Evolutionary conservation across 371 early-diverging fungal species (phyloP).

Genomic region (Encephalitozoon romaleae): DNA sequence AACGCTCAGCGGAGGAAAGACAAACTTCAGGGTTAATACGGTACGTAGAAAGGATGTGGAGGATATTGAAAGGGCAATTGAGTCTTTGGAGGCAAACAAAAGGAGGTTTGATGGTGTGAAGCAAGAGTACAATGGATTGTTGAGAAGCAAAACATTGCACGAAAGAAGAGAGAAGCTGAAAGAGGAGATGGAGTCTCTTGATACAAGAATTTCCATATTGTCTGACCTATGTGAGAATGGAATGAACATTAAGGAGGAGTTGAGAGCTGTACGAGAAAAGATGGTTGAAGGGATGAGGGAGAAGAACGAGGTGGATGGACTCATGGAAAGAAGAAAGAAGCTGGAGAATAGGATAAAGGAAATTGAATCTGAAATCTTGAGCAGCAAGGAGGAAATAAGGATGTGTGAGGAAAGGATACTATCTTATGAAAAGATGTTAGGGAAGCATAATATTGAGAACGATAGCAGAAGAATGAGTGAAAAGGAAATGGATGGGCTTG

Average conservation of each 20-base stretch:
- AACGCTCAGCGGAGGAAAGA: slow-evolving; percentile 84
- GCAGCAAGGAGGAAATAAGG: slow-evolving; percentile 39
- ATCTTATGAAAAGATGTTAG: slow-evolving; percentile 22
- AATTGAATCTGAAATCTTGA: slow-evolving; percentile 19
- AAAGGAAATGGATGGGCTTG: slow-evolving; percentile 41
- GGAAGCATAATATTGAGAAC: slow-evolving; percentile 53
- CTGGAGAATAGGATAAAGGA: slow-evolving; percentile 61
- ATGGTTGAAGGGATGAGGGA: slow-evolving; percentile 21
- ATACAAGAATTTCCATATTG: slow-evolving; percentile 60
- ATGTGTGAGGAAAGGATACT: slow-evolving; percentile 44
- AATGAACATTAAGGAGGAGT: slow-evolving; percentile 11
- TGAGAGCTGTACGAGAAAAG: slow-evolving; percentile 3
- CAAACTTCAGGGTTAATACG: slow-evolving; percentile 20
- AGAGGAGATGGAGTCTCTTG: slow-evolving; percentile 12
- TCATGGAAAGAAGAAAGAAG: slow-evolving; percentile 63
- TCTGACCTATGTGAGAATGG: slow-evolving; percentile 8
- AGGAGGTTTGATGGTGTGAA: neutral
- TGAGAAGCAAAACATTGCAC: neutral
- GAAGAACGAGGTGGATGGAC: slow-evolving; percentile 60
- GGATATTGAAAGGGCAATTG: neutral
- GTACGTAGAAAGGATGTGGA: slow-evolving; percentile 43
- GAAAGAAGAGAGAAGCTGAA: slow-evolving; percentile 35
- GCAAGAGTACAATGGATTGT: neutral
- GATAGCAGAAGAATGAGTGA: slow-evolving; percentile 41
- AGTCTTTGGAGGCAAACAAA: neutral